Conservation (phyloP, 2,329 filamentous ascomycete genomes). For the Aureobasidium uvarum region DNA sequence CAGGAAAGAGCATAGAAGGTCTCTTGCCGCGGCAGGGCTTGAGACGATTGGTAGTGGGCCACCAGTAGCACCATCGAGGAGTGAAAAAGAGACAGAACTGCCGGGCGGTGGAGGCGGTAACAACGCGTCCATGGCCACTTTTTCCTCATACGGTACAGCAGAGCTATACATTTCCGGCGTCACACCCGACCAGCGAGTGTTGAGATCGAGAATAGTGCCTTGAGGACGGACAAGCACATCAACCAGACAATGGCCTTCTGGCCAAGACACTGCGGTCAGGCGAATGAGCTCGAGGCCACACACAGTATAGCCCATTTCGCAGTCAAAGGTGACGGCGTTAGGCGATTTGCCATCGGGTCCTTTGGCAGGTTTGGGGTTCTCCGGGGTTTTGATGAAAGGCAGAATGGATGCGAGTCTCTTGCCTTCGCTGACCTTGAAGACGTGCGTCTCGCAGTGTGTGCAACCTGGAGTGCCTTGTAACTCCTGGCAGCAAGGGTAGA, state of each 20-base stretch:
- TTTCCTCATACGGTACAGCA: conserved; percentile 57
- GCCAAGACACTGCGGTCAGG: conserved; percentile 86
- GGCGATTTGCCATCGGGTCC: conserved; percentile 38
- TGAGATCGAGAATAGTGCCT: conserved; percentile 83
- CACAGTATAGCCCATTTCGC: conserved; percentile 96
- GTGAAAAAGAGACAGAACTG: conserved; percentile 17
- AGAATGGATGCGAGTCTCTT: conserved; percentile 74
- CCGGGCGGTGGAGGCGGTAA: conserved; percentile 17
- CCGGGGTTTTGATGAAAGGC: conserved; percentile 76
- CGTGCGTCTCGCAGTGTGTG: conserved; percentile 67
- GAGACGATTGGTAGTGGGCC: conserved; percentile 66
- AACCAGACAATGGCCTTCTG: conserved; percentile 67
- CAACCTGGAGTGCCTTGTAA: conserved; percentile 76
- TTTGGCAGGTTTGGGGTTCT: conserved; percentile 53
- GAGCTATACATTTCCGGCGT: conserved; percentile 71
- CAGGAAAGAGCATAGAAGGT: conserved; percentile 73
- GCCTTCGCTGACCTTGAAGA: conserved; percentile 78
- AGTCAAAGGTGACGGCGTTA: conserved; percentile 82
- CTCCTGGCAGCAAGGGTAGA: conserved; percentile 77
- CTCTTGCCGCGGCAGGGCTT: conserved; percentile 70
- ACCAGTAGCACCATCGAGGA: conserved; percentile 21
- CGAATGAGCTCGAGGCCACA: conserved; percentile 85
- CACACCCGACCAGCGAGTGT: conserved; percentile 88
- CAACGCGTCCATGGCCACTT: conserved; percentile 29
- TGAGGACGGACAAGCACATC: conserved; percentile 83